A percentile compares a stretch with the other conserved stretches of the same genome.
Evolutionary conservation across 2,329 filamentous ascomycete species (phyloP).

Genomic region (Exophiala lecanii-corni): DNA sequence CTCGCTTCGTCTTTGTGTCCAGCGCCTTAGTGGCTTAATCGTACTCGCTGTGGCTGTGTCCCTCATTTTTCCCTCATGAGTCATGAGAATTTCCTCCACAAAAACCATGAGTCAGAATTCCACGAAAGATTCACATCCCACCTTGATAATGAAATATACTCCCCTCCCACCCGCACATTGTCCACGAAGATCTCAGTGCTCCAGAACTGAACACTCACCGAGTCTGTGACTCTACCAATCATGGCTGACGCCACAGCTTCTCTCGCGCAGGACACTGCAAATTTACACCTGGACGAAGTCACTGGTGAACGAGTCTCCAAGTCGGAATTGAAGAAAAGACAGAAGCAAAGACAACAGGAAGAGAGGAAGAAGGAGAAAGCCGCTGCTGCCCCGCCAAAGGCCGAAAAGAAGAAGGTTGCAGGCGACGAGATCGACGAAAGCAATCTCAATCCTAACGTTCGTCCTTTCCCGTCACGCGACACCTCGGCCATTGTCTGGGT

Average conservation of each 20-base stretch:
- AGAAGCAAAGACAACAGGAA: constrained; percentile 84
- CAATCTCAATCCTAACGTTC: constrained; percentile 69
- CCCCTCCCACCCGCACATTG: background rate
- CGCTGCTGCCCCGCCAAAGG: constrained; percentile 55
- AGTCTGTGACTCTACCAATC: background rate
- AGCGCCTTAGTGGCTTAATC: no score
- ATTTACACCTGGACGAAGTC: constrained; percentile 83
- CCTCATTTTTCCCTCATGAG: background rate
- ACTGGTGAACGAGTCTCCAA: constrained; percentile 85
- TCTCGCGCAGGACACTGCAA: constrained; percentile 45
- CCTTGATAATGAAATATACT: background rate
- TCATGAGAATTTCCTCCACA: background rate
- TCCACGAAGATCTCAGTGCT: background rate
- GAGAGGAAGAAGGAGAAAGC: constrained; percentile 83
- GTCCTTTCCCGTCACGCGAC: constrained; percentile 28
- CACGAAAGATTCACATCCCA: background rate
- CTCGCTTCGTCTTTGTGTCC: no score
- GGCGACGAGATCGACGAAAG: constrained; percentile 57
- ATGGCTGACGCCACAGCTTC: constrained; percentile 37
- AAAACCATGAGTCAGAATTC: constrained; percentile 1
- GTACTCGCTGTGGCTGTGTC: no score
- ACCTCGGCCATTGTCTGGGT: background rate
- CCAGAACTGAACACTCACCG: background rate
- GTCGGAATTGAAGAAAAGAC: constrained; percentile 87
- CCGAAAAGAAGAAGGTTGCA: constrained; percentile 57